Conservation (phyloP, 1,139 yeast species). For the Spathaspora sp. region DNA sequence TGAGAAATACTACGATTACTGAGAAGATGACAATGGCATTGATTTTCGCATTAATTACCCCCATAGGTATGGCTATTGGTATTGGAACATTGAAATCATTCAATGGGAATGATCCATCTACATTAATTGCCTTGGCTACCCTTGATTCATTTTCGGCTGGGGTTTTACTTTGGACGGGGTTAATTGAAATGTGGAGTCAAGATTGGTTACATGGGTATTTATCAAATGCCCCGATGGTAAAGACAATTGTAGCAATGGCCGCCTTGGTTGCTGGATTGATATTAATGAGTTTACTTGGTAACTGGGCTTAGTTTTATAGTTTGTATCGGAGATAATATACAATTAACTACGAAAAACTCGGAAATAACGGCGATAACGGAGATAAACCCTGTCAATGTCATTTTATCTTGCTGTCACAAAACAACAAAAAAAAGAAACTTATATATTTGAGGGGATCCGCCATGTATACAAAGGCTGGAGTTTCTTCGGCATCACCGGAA, state of each 20-base stretch:
- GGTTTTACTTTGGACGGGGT: slow-evolving; percentile 33
- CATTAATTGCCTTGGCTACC: slow-evolving; percentile 33
- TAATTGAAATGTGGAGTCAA: slow-evolving; percentile 33
- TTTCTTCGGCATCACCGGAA: neutral
- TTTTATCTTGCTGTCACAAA: no score
- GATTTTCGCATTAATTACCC: slow-evolving; percentile 34
- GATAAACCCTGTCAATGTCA: neutral
- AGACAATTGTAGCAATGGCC: slow-evolving; percentile 20
- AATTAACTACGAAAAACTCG: neutral
- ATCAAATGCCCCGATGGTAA: slow-evolving; percentile 19
- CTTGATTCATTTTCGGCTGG: slow-evolving; percentile 38
- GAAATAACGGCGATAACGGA: neutral
- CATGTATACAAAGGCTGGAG: neutral
- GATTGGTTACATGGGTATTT: slow-evolving; percentile 35
- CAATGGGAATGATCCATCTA: slow-evolving; percentile 29
- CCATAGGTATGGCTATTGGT: slow-evolving; percentile 40
- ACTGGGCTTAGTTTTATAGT: slow-evolving; percentile 27
- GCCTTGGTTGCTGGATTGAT: slow-evolving; percentile 31
- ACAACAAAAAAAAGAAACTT: neutral
- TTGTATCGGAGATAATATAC: neutral
- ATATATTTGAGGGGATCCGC: neutral
- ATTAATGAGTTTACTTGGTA: slow-evolving; percentile 40
- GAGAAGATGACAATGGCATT: slow-evolving; percentile 25
- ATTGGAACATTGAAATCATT: slow-evolving; percentile 29
- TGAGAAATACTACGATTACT: slow-evolving; percentile 31